Evolutionary conservation across 768 basidiomycete genomes (phyloP).

Genomic region (Clavulina sp.): DNA sequence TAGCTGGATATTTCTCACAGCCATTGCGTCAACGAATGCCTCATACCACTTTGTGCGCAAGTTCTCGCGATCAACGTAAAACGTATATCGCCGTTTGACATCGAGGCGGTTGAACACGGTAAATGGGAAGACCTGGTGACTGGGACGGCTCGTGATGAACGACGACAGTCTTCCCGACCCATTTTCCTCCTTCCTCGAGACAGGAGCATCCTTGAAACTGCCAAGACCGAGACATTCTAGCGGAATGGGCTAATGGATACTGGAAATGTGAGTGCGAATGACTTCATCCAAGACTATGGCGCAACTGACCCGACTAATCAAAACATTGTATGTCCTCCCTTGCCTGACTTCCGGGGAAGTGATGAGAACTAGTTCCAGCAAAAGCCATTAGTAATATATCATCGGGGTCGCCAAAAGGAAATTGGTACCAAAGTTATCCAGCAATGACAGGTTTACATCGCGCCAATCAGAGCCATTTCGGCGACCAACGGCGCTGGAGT

Average conservation of each 20-base stretch:
- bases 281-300: not conserved
- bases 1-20: slow-evolving; percentile 41
- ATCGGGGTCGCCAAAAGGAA: not conserved
- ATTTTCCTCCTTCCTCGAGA: slow-evolving; percentile 36
- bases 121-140: slow-evolving; percentile 46
- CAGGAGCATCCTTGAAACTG: slow-evolving; percentile 39
- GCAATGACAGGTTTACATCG: slow-evolving; percentile 43
- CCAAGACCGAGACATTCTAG: slow-evolving; percentile 61
- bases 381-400: not conserved
- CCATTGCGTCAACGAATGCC: slow-evolving; percentile 42
- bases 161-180: slow-evolving; percentile 31
- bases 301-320: slow-evolving; percentile 46
- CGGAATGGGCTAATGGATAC: slow-evolving; percentile 45
- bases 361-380: slow-evolving; percentile 5
- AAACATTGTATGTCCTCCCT: slow-evolving; percentile 25
- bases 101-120: slow-evolving; percentile 54
- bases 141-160: slow-evolving; percentile 31
- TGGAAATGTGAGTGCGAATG: slow-evolving; percentile 6
- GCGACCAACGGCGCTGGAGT: slow-evolving; percentile 47
- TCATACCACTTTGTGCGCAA: slow-evolving; percentile 46
- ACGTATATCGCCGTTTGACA: slow-evolving; percentile 44
- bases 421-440: slow-evolving; percentile 46
- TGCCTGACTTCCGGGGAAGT: not conserved
- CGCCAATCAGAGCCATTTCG: slow-evolving; percentile 54
- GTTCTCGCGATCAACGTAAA: slow-evolving; percentile 44